A percentile compares a stretch with the other conserved stretches of the same genome.
Conservation (phyloP, 1,284 basidiomycete genomes). For the Rhodofomes roseus region DNA sequence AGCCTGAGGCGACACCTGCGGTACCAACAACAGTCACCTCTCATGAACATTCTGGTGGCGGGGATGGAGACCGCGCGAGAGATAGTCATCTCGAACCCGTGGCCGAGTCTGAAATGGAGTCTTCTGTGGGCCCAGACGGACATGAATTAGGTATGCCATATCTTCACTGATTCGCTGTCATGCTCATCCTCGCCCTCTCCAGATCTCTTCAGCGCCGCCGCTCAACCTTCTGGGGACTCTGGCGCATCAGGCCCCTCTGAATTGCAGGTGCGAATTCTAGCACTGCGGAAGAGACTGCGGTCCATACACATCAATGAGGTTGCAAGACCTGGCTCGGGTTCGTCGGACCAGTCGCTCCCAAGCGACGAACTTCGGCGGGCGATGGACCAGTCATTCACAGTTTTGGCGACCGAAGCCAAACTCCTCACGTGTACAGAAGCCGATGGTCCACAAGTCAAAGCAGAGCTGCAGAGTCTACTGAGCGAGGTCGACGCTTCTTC, state of each 20-base stretch:
- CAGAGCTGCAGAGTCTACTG: conserved; percentile 58
- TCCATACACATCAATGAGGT: conserved; percentile 57
- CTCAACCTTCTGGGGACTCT: conserved; percentile 26
- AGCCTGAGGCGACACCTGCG: not conserved
- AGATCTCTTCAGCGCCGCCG: conserved; percentile 54
- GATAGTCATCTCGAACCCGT: conserved; percentile 14
- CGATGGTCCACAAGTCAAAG: conserved; percentile 39
- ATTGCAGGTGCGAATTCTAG: conserved; percentile 27
- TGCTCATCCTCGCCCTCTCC: not conserved
- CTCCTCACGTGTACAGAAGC: conserved; percentile 40
- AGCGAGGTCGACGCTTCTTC: conserved; percentile 52
- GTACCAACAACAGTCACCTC: not conserved
- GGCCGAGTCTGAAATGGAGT: conserved; percentile 15
- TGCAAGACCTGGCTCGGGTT: conserved; percentile 40
- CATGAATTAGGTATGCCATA: not conserved
- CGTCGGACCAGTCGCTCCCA: conserved; percentile 46
- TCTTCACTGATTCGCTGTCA: not conserved
- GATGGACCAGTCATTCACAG: conserved; percentile 44
- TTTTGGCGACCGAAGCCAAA: conserved; percentile 42
- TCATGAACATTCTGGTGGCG: too few relatives aligned
- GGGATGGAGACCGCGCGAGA: not conserved
- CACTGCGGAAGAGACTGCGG: conserved; percentile 54
- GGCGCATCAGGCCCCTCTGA: conserved; percentile 21
- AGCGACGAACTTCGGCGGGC: conserved; percentile 39
- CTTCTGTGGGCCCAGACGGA: not conserved